A percentile compares a stretch with the other conserved stretches of the same genome.
phyloP scores from a whole-genome alignment of 2,329 filamentous ascomycete genomes.

The Penicillium sp. region DNA sequence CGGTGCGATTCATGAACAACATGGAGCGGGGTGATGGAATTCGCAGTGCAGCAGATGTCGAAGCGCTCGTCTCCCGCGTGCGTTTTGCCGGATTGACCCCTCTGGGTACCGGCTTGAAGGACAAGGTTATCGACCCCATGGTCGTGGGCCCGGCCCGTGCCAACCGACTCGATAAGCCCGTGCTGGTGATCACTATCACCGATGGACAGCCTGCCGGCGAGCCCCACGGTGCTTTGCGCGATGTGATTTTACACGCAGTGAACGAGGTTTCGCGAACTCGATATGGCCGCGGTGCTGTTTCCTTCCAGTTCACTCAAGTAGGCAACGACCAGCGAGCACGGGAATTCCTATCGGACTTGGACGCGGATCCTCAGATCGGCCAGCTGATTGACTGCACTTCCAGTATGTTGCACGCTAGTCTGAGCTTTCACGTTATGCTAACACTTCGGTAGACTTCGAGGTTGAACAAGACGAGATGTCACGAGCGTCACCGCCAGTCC shows the following conservation, averaged over 20 bases:
- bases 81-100: slow-evolving; percentile 63
- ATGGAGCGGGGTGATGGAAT: slow-evolving; percentile 51
- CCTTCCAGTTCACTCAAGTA: slow-evolving; percentile 65
- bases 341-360: slow-evolving; percentile 60
- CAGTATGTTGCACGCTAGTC: slow-evolving; percentile 46
- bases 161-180: slow-evolving; percentile 56
- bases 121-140: slow-evolving; percentile 60
- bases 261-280: slow-evolving; percentile 48
- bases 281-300: slow-evolving; percentile 55
- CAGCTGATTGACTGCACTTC: slow-evolving; percentile 63
- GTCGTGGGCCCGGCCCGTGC: slow-evolving; percentile 50
- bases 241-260: slow-evolving; percentile 53
- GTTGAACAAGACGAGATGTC: slow-evolving; percentile 64
- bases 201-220: slow-evolving; percentile 63
- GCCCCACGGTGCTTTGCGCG: slow-evolving; percentile 51
- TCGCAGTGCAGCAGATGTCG: slow-evolving; percentile 53
- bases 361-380: slow-evolving; percentile 58
- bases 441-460: slow-evolving; percentile 52
- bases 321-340: slow-evolving; percentile 61
- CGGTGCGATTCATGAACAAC: slow-evolving; percentile 66
- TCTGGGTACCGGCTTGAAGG: slow-evolving; percentile 58
- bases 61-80: slow-evolving; percentile 53
- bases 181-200: slow-evolving; percentile 61
- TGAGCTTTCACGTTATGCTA: slow-evolving; percentile 7
- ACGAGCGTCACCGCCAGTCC: slow-evolving; percentile 55